Evolutionary conservation across 352 stramenopile genomes (phyloP), one percentile per base, ranked within the genome.

Genomic region (Aphanomyces stellatus): DNA sequence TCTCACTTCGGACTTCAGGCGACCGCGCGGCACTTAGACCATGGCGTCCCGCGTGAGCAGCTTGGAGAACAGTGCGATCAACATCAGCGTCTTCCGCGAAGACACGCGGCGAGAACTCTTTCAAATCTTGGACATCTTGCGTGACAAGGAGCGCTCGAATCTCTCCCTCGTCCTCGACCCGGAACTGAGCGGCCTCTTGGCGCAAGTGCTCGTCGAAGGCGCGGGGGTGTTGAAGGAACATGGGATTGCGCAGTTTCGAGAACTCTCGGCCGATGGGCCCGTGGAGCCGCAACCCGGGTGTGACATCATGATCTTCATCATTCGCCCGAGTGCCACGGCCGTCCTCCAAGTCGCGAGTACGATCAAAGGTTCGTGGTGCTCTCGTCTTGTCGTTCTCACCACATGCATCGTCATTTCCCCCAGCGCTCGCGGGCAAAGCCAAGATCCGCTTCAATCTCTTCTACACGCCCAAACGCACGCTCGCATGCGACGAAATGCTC

Each of bases 401-500:
- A 90, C 73, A 68, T 90, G 19, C 79, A 79, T 91, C n/a, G 72
- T 75, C 5, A 15, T n/a, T 34, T 35, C 28, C 62, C 33, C 19
- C 25, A 53, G 33, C 25, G 13, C 51, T 48, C n/a, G 35, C 65
- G 2, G 64, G 60, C 4, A 35, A 28, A 25, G 57, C 65, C 37
- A 91, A 90, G 74, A 89, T 91, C 71, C 81, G 81, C 62, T 95
- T 91, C 74, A 77, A 92, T 60, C 56, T 97, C 7, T 97, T 91
- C 73, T 96, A 93, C 62, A 85, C 96, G 51, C 94, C 88, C 53
- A 85, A 89, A 65, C 85, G 85, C n/a, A 96, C 89, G 66, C 77
- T 96, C 28, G 81, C 95, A 43, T 96, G 91, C 62, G 87, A 97
- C 72, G 89, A 97, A 72, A 80, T 95, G 49, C 72, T 97, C 2